Base-by-base conservation (phyloP, 2,329 filamentous ascomycete genomes). In the Colletotrichum sp. region DNA sequence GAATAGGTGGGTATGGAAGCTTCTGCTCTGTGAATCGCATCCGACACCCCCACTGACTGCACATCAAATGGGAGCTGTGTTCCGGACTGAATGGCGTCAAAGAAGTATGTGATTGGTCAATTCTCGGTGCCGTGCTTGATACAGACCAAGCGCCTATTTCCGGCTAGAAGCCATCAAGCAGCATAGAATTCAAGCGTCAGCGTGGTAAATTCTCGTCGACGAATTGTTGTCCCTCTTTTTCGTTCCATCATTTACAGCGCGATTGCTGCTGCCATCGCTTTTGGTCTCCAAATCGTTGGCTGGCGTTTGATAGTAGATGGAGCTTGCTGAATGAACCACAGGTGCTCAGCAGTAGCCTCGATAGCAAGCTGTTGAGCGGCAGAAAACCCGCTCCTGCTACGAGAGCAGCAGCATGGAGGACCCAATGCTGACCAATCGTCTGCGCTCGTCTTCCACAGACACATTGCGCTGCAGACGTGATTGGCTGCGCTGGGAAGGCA, bases 61-160 rank as follows among this genome's bases (percentile, higher is more conserved):
- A 76, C n/a, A n/a, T 60, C 63, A 60, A 76, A 72, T 76, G 24
- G 34, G 63, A 72, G 44, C 62, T 63, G 36, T 30, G 52, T 28
- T 7, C 21, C 26, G 30, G 59, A 24, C 30, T 69, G 63, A 44
- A 63, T 72, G 72, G 62, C 49, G 55, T 39, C 39, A 7, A 67
- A 36, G 6, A 12, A 10, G 12, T 8, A 21, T 18, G 28, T 65
- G 18, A 69, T 69, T 76, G 70, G 74, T 12, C 74, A 76, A 76
- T 76, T 63, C 39, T 4, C 3, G 9, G 26, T 9, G 24, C 28
- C 16, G 55, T 52, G 28, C 16, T 30, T 28, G 7, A 30, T 39
- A 68, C 62, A 39, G 32, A 44, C 59, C 59, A 59, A 18, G 8
- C 36, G 30, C 36, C 21, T 52, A 57, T 59, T 69, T 24, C 30